Base-by-base conservation (phyloP, 371 early-diverging fungal genomes). In the Rhizomucor miehei region DNA sequence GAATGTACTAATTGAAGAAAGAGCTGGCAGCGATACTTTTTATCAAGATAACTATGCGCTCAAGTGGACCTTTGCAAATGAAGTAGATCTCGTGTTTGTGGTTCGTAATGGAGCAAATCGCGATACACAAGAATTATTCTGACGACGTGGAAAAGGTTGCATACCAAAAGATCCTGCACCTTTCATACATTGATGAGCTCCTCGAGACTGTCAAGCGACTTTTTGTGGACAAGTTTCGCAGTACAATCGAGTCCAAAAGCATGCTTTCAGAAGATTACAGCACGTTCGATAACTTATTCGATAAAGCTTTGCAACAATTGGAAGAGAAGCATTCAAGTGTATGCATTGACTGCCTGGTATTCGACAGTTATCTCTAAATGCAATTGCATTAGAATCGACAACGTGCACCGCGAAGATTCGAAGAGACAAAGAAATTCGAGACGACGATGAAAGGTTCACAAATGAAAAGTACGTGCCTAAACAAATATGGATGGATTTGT, bases 41-140 rank as follows among this genome's bases (percentile, higher is more conserved):
- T 67, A 53, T 55, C 75, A 77, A 49, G 90, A 89, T 29, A 73
- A 80, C n/a, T 88, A 86, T 67, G 75, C 82, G 13, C 51, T 93
- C 40, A 87, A 90, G 53, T 94, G 94, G 94, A 75, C 87, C 5
- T 87, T 91, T 63, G 87, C 85, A 25, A 95, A 93, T 54, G 91
- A 93, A 57, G 69, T 87, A 13, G 91, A 91, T 48, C 80, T 95
- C 44, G 83, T 96, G 34, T 94, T 96, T 75, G 89, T 96, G 48
- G 94, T 89, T 76, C 48, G 75, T 66, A 11, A n/a, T 25, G 24
- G 43, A 16, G 38, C 47, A 23, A 49, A 35, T 43, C 16, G 29
- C 17, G 17, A 11, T 39, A 3, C 9, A 21, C 6, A 16, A 19
- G 6, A 6, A 19, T 19, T 12, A 16, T 12, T 16, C 19, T 41